Conservation (phyloP, 345 rosid species). For the Syzygium oleosum region DNA sequence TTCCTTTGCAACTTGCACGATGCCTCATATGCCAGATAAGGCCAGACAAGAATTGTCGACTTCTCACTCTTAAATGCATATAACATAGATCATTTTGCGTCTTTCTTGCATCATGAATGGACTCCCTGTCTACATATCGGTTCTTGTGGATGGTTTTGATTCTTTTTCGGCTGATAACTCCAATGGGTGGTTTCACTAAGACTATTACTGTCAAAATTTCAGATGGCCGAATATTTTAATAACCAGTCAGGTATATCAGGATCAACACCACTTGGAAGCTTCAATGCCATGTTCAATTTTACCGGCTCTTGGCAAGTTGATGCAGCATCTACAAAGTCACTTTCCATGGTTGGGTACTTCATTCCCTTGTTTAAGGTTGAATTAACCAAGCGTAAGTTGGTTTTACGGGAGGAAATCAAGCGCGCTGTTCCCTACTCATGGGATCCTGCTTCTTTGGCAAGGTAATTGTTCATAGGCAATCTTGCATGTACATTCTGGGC, state of each 20-base stretch:
- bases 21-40: not conserved
- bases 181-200: not conserved
- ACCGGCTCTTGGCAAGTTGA: conserved; percentile 93
- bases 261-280: conserved; percentile 83
- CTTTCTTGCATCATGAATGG: not conserved
- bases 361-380: conserved; percentile 60
- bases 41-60: not conserved
- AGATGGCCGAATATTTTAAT: conserved; percentile 86
- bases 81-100: not conserved
- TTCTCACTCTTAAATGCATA: not conserved
- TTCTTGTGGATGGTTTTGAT: conserved; percentile 3
- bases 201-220: conserved; percentile 8
- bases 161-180: not conserved
- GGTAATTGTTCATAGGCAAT: conserved; percentile 22
- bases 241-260: conserved; percentile 68
- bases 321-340: conserved; percentile 92
- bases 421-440: conserved; percentile 86
- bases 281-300: conserved; percentile 93
- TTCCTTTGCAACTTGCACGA: not conserved
- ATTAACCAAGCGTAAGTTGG: conserved; percentile 39
- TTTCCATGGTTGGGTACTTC: conserved; percentile 79
- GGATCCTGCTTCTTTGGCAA: conserved; percentile 98
- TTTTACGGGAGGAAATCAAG: conserved; percentile 52
- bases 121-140: not conserved
- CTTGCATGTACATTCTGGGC: not conserved